These are phyloP conservation scores for Sphaceloma murrayae DNA, from an alignment of 2,329 filamentous ascomycete species.

Conservation along the genomic window DNA sequence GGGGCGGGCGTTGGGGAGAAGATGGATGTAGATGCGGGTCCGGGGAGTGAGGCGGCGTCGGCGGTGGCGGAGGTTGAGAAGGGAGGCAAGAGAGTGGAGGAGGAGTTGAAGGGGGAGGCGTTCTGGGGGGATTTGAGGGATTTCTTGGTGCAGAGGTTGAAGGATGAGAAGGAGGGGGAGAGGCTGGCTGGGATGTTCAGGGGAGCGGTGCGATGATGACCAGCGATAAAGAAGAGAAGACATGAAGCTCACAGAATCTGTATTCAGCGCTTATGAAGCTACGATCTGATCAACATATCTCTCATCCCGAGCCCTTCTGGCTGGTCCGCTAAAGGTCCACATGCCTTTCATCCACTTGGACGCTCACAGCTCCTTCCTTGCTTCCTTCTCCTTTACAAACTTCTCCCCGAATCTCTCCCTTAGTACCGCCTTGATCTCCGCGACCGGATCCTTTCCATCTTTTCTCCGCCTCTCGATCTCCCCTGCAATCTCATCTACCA, in stretches of 20 bases:
- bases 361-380: slow-evolving; percentile 9
- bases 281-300: no score
- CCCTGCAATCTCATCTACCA: slow-evolving; percentile 60
- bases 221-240: background rate
- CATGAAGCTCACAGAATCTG: background rate
- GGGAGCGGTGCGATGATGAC: slow-evolving; percentile 36
- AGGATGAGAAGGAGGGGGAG: slow-evolving; percentile 57
- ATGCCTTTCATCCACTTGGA: background rate
- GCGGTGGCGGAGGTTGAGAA: slow-evolving; percentile 32
- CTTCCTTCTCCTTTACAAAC: slow-evolving; percentile 13
- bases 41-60: slow-evolving; percentile 25
- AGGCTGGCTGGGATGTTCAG: slow-evolving; percentile 60
- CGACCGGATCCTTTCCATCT: slow-evolving; percentile 36
- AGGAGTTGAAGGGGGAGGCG: slow-evolving; percentile 56
- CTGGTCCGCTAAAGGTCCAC: no score
- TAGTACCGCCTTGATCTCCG: slow-evolving; percentile 45
- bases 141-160: slow-evolving; percentile 69
- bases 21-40: slow-evolving; percentile 28
- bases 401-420: slow-evolving; percentile 34
- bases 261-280: no score
- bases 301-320: background rate
- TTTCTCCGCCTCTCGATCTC: slow-evolving; percentile 57
- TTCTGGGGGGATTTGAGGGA: slow-evolving; percentile 84
- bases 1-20: slow-evolving; percentile 22
- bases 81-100: slow-evolving; percentile 39